Evolutionary conservation across 768 basidiomycete species (phyloP).

Genomic region (Phlebiopsis flavidoalba): DNA sequence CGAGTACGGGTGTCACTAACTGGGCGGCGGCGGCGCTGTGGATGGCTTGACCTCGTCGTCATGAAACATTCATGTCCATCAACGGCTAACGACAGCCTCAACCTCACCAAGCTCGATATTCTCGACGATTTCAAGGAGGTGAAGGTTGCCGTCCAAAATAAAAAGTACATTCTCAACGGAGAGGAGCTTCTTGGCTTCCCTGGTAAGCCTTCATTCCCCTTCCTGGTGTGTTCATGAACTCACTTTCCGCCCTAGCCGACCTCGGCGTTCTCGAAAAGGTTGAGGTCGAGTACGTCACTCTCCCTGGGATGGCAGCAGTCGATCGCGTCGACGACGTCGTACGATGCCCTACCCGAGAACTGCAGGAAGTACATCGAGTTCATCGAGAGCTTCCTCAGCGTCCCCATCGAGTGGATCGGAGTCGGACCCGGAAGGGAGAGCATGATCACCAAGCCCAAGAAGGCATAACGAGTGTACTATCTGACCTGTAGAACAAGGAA

Average conservation of each 20-base stretch:
- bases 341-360: conserved; percentile 74
- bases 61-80: conserved; percentile 86
- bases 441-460: conserved; percentile 44
- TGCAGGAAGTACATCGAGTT: conserved; percentile 85
- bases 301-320: conserved; percentile 87
- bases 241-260: conserved; percentile 53
- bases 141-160: conserved; percentile 80
- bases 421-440: conserved; percentile 84
- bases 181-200: conserved; percentile 82
- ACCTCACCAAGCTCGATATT: conserved; percentile 95
- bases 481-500: background rate
- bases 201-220: conserved; percentile 39
- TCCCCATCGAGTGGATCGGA: conserved; percentile 88
- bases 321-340: conserved; percentile 59
- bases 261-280: conserved; percentile 75
- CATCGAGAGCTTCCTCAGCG: conserved; percentile 70
- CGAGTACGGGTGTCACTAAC: conserved; percentile 93
- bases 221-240: background rate
- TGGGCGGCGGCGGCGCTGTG: conserved; percentile 87
- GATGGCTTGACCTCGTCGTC: conserved; percentile 97
- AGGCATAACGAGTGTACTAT: background rate
- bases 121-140: conserved; percentile 83
- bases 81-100: conserved; percentile 93
- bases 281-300: conserved; percentile 80
- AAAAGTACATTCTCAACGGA: conserved; percentile 75